Evolutionary conservation across 306 rosid genomes (phyloP), one percentile per base, ranked within the genome.

Genomic region (Sindora glabra): DNA sequence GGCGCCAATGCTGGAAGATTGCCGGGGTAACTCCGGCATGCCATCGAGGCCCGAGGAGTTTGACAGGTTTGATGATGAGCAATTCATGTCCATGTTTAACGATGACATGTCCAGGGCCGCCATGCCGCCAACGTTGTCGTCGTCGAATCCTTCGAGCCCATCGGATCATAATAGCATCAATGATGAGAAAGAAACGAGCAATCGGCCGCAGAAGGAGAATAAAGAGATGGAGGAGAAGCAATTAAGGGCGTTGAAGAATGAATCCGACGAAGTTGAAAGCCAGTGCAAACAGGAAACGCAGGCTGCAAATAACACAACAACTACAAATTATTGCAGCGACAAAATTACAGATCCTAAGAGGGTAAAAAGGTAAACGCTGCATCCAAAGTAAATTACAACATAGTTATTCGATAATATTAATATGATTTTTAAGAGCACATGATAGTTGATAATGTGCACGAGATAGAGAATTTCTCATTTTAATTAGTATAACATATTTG

Each of bases 351-450:
- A 92, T 56, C 95, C 97, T 2, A 92, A 92, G 70, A 76, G 95
- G 77, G 95, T 92, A 40, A 92, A 86, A 75, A 89, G 99, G 99
- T 92, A 68, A 48, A n/a, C n/a, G n/a, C n/a, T n/a, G n/a, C n/a
- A n/a, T n/a, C n/a, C n/a, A n/a, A n/a, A n/a, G n/a, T n/a, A n/a
- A n/a, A n/a, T n/a, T n/a, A n/a, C n/a, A n/a, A n/a, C n/a, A n/a
- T n/a, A n/a, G n/a, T n/a, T n/a, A n/a, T n/a, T n/a, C n/a, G n/a
- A n/a, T n/a, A n/a, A n/a, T n/a, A n/a, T n/a, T n/a, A n/a, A n/a
- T n/a, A n/a, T n/a, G n/a, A n/a, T n/a, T n/a, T n/a, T n/a, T n/a
- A n/a, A n/a, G n/a, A n/a, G n/a, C n/a, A n/a, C n/a, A n/a, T n/a
- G n/a, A n/a, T n/a, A n/a, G n/a, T n/a, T n/a, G n/a, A n/a, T n/a